Evolutionary conservation across 129 eudicot species (phyloP).

Genomic region (Heracleum sosnowskyi): DNA sequence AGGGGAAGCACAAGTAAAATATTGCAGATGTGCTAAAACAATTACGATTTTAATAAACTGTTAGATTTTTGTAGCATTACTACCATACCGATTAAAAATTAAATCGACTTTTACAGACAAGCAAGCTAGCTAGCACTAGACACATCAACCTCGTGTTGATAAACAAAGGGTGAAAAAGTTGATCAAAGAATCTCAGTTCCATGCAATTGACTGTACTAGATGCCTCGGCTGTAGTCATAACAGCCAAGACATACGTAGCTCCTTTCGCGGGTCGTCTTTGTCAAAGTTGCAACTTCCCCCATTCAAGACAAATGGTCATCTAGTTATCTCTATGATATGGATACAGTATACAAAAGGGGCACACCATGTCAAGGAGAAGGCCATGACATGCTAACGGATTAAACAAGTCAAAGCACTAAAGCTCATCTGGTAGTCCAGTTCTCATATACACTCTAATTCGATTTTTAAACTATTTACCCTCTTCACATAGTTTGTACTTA

Average conservation of each 20-base stretch:
- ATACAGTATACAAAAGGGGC: background rate
- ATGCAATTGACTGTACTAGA: background rate
- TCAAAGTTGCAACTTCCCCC: background rate
- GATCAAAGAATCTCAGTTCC: background rate
- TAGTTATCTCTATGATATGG: background rate
- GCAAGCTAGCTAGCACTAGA: slow-evolving; percentile 6
- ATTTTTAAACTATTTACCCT: background rate
- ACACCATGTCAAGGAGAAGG: background rate
- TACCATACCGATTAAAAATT: background rate
- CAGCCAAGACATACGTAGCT: background rate
- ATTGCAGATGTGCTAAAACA: background rate
- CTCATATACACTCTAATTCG: background rate
- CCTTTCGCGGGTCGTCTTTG: background rate
- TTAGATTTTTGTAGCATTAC: background rate
- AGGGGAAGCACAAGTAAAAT: background rate
- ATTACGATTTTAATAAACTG: background rate
- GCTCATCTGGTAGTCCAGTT: background rate
- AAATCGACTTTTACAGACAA: background rate
- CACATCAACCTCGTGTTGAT: background rate
- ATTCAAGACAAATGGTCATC: background rate
- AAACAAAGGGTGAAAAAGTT: background rate
- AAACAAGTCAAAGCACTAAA: background rate
- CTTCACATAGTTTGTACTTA: background rate
- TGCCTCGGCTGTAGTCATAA: background rate
- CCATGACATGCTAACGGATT: background rate